Conservation (phyloP, 495 filamentous ascomycete species). For the Cenococcum geophilum region DNA sequence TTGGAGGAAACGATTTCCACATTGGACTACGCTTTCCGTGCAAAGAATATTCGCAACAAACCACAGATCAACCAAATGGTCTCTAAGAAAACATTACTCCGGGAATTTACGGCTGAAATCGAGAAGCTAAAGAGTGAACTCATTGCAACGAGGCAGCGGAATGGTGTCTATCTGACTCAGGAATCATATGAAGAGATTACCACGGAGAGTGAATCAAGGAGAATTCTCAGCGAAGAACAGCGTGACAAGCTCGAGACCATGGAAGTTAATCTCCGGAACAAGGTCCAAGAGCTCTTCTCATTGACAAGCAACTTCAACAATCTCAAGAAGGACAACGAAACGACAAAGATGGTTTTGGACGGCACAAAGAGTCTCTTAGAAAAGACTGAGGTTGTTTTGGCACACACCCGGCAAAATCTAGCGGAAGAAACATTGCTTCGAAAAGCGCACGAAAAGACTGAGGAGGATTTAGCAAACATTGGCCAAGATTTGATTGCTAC, state of each 20-base stretch:
- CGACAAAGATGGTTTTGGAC: slow-evolving; percentile 61
- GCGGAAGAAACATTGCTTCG: slow-evolving; percentile 73
- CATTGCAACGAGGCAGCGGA: slow-evolving; percentile 85
- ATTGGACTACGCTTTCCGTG: slow-evolving; percentile 91
- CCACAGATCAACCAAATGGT: slow-evolving; percentile 88
- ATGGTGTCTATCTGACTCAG: slow-evolving; percentile 85
- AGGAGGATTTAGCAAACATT: slow-evolving; percentile 63
- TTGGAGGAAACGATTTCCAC: slow-evolving; percentile 97
- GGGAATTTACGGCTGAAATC: slow-evolving; percentile 88
- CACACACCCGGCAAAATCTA: slow-evolving; percentile 65
- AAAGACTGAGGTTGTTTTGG: slow-evolving; percentile 77
- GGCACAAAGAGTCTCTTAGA: slow-evolving; percentile 74
- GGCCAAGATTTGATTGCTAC: slow-evolving; percentile 70
- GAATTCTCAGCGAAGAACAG: slow-evolving; percentile 88
- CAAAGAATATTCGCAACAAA: slow-evolving; percentile 97
- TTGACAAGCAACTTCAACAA: slow-evolving; percentile 77
- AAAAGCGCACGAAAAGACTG: slow-evolving; percentile 79
- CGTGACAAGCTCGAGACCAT: slow-evolving; percentile 86
- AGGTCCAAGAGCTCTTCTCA: slow-evolving; percentile 81
- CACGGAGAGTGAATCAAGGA: slow-evolving; percentile 83
- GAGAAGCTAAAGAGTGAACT: slow-evolving; percentile 90
- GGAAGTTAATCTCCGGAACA: slow-evolving; percentile 81
- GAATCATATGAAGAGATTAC: slow-evolving; percentile 82
- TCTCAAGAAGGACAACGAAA: slow-evolving; percentile 80
- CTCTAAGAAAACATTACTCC: slow-evolving; percentile 83